phyloP scores from a whole-genome alignment of 148 eudicot species.

The Camellia lanceoleosa region DNA sequence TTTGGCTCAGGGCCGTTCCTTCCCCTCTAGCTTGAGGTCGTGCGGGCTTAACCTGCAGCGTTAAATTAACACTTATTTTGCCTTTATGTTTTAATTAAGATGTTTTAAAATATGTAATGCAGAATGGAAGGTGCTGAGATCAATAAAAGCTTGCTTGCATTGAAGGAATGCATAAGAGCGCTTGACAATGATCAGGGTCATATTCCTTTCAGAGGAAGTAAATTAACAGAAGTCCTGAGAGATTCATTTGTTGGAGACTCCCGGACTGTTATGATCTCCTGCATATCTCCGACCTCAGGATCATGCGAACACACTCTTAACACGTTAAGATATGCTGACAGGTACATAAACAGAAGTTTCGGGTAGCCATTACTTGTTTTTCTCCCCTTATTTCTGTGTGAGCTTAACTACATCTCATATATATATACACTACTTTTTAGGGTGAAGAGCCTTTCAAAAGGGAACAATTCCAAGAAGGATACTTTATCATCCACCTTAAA shows the following conservation, averaged over 20 bases:
- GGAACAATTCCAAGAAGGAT: slow-evolving; percentile 75
- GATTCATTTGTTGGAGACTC: slow-evolving; percentile 98
- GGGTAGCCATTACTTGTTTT: neutral
- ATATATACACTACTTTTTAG: slow-evolving; percentile 25
- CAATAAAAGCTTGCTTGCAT: slow-evolving; percentile 95
- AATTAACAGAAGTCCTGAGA: slow-evolving; percentile 94
- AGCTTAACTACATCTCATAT: neutral
- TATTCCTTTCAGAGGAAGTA: slow-evolving; percentile 97
- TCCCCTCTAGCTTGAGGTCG: neutral
- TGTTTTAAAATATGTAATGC: slow-evolving; percentile 14
- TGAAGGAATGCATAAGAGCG: slow-evolving; percentile 98
- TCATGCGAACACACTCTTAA: slow-evolving; percentile 97
- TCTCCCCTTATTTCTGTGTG: neutral
- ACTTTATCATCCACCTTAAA: slow-evolving; percentile 44
- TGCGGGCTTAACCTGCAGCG: neutral
- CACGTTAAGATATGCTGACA: slow-evolving; percentile 97
- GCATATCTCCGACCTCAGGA: slow-evolving; percentile 94
- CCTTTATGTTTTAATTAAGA: neutral
- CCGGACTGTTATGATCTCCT: slow-evolving; percentile 96
- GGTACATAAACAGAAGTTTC: slow-evolving; percentile 35
- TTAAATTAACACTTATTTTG: neutral
- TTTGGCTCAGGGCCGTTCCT: neutral
- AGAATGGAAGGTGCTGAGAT: slow-evolving; percentile 99
- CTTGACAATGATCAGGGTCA: slow-evolving; percentile 97
- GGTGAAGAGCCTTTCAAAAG: slow-evolving; percentile 98